Evolutionary conservation across 768 basidiomycete genomes (phyloP).

Genomic region (Rhizopogon roseolus): DNA sequence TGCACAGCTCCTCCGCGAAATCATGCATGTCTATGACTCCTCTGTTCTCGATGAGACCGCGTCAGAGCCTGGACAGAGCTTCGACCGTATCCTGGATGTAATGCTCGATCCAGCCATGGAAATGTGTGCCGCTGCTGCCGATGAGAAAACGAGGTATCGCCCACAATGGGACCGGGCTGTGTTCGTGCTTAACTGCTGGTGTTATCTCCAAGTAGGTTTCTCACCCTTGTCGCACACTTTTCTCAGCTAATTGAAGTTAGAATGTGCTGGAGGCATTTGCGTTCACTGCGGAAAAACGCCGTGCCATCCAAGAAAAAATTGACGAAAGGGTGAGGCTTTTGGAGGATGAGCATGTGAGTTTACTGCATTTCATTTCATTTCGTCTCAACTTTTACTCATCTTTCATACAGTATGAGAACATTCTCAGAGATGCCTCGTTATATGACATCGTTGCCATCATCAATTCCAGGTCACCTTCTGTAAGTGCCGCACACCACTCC

Average conservation of each 20-base stretch:
- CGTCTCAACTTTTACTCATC: not conserved
- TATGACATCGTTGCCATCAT: conserved; percentile 16
- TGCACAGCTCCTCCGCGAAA: conserved; percentile 77
- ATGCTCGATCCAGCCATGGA: conserved; percentile 82
- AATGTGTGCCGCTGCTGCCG: conserved; percentile 65
- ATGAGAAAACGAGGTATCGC: conserved; percentile 52
- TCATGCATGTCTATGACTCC: conserved; percentile 85
- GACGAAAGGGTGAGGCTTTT: conserved; percentile 58
- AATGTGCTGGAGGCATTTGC: conserved; percentile 60
- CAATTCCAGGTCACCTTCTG: conserved; percentile 19
- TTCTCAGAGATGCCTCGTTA: conserved; percentile 26
- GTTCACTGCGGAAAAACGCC: conserved; percentile 62
- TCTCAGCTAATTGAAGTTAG: conserved; percentile 29
- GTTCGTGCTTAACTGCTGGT: conserved; percentile 83
- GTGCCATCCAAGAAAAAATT: conserved; percentile 53
- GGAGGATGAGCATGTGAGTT: conserved; percentile 79
- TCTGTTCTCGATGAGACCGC: conserved; percentile 59
- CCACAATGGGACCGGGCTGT: conserved; percentile 77
- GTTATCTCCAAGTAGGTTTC: conserved; percentile 67
- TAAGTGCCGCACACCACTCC: conserved; percentile 3
- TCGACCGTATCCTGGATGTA: conserved; percentile 73
- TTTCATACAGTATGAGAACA: conserved; percentile 10
- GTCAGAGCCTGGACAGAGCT: conserved; percentile 27
- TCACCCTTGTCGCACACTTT: not conserved
- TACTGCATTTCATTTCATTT: not conserved